Evolutionary conservation across 768 basidiomycete genomes (phyloP).

Genomic region (Roridomyces roridus): DNA sequence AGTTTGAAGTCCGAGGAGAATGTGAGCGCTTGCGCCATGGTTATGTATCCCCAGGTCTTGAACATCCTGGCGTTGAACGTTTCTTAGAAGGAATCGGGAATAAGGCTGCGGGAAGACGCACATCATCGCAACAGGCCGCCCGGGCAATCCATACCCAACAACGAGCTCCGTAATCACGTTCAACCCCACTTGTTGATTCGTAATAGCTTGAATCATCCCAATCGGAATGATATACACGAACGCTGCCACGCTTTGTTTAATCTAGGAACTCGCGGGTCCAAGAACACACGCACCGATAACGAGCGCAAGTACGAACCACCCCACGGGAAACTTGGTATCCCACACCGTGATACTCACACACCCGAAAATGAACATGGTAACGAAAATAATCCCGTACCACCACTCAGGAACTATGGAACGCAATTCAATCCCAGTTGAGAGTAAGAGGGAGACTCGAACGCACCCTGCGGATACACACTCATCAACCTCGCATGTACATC

Average conservation of each 20-base stretch:
- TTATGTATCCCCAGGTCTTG: not conserved
- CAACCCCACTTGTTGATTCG: constrained; percentile 76
- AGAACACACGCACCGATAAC: constrained; percentile 33
- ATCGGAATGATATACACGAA: constrained; percentile 64
- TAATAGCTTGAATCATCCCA: constrained; percentile 86
- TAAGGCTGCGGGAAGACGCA: not conserved
- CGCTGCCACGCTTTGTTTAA: constrained; percentile 23
- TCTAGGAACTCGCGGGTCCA: too few species aligned
- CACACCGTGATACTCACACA: constrained; percentile 72
- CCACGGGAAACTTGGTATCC: constrained; percentile 81
- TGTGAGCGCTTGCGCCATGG: constrained; percentile 12
- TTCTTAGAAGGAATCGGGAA: not conserved
- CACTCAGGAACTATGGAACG: constrained; percentile 71
- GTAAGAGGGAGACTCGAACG: too few species aligned
- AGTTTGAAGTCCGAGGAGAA: constrained; percentile 83
- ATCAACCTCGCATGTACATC: constrained; percentile 89
- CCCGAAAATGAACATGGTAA: constrained; percentile 61
- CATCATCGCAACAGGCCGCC: constrained; percentile 79
- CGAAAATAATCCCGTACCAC: constrained; percentile 72
- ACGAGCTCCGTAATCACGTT: constrained; percentile 80
- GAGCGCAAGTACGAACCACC: constrained; percentile 68
- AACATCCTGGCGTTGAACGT: not conserved
- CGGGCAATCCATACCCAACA: constrained; percentile 79
- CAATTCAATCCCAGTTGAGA: too few species aligned
- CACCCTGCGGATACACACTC: constrained; percentile 60